Evolutionary conservation across 768 basidiomycete species (phyloP), one percentile per base, ranked within the genome.

Genomic region (Hydnomerulius pinastri): DNA sequence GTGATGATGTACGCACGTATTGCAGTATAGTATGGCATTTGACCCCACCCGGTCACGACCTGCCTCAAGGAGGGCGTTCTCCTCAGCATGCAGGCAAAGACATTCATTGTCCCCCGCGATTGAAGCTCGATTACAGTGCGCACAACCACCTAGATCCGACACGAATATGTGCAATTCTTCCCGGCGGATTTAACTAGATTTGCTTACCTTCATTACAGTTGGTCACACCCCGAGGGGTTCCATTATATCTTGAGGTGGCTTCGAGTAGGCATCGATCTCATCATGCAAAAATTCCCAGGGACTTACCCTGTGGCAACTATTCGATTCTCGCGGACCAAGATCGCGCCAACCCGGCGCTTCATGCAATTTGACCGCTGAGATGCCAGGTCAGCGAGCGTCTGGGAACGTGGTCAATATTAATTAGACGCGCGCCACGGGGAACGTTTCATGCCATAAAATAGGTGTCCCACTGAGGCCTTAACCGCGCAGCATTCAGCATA

Each of bases 51-150:
- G 76, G 52, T 98, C 97, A 50, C 92, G 72, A 15, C 97, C 96
- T 2, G 93, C 93, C 72, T 98, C 96, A 2, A 98, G 71, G 12
- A 98, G 74, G 0, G 96, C 97, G 63, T 98, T 99, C 72, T 99
- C 97, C 70, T 99, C 97, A 0, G 97, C 97, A 66, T 99, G 97
- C 9, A 99, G 73, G 63, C 97, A 99, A 2, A 98, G 75, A 61
- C 97, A 99, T 64, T 92, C 92, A 43, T 83, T 77, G 32, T 80
- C 76, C 23, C 70, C 69, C 3, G 73, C 68, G 40, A 67, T 61
- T 9, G 72, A 70, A 2, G 72, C 73, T 17, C 78, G 81, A 61
- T 88, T 88, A 70, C 97, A 99, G 24, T 83, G 77, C 4, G 73
- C 56, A 67, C 97, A 99, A 15, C 97, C 96, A 6, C 96, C 97